Percentiles rank a stretch among this genome's conserved stretches.
phyloP scores from a whole-genome alignment of 306 rosid genomes.

The Ammopiptanthus mongolicus region DNA sequence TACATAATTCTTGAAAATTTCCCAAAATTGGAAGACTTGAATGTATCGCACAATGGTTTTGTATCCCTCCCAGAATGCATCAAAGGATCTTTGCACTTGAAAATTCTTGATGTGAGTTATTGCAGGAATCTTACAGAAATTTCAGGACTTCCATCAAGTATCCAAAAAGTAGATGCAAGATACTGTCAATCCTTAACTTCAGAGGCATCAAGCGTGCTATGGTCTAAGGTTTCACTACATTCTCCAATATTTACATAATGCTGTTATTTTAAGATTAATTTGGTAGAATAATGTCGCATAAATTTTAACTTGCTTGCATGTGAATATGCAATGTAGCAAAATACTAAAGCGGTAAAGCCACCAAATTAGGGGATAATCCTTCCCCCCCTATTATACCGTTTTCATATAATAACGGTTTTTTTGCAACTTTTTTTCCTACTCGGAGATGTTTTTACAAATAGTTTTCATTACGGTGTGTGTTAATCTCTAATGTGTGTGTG shows the following conservation, averaged over 20 bases:
- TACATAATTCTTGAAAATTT: not conserved
- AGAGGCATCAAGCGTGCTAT: not conserved
- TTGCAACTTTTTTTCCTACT: too few relatives aligned
- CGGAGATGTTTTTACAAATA: too few relatives aligned
- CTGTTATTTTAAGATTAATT: not conserved
- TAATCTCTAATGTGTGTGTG: too few relatives aligned
- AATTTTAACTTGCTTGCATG: too few relatives aligned
- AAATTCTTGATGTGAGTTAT: not conserved
- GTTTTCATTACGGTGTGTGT: too few relatives aligned
- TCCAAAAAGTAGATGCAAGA: slow-evolving; percentile 17
- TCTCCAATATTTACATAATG: not conserved
- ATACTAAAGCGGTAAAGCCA: too few relatives aligned
- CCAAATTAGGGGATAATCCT: too few relatives aligned
- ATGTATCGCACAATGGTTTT: not conserved
- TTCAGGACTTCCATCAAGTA: not conserved
- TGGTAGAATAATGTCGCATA: too few relatives aligned
- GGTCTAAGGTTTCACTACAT: slow-evolving; percentile 10
- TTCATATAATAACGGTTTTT: too few relatives aligned
- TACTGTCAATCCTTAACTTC: not conserved
- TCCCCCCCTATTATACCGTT: too few relatives aligned
- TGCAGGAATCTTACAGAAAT: not conserved
- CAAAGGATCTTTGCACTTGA: not conserved
- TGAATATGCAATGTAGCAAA: too few relatives aligned
- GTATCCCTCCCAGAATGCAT: not conserved
- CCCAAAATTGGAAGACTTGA: not conserved